Base-by-base conservation (phyloP, 768 basidiomycete genomes). In the Naganishia vishniacii region DNA sequence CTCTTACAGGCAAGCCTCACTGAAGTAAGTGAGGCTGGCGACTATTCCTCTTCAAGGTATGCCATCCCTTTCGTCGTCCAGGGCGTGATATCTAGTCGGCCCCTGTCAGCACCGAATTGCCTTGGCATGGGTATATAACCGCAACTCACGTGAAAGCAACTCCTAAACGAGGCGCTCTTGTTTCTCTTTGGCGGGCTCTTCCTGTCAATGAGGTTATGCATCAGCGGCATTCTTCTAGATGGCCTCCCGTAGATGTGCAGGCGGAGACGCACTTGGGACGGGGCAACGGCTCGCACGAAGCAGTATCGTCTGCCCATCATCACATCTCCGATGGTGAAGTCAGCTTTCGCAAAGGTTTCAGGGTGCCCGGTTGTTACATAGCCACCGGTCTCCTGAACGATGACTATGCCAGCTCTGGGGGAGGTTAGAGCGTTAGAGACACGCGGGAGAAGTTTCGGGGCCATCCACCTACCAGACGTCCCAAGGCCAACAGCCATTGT, bases 371-470 rank as follows among this genome's bases (percentile, higher is more conserved):
- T 91, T 18, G 87, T 86, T 31, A 89, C 84, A 12, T 86, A 79
- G 15, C 87, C 84, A 5, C 94, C 94, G 0, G 93, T 88, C 75
- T 94, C 94, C 66, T 89, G 83, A 0, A 89, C 87, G 65, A 98
- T 93, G 69, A 94, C 86, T 13, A 89, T 85, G 0, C 92, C 94
- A 2, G 94, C 91, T 80, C 84, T 70, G 4, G 66, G n/a, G n/a
- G n/a, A n/a, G n/a, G n/a, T n/a, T n/a, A n/a, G n/a, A n/a, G 67
- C 48, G n/a, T 23, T 12, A 46, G n/a, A 64, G 62, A 5, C 3
- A 41, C 9, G 23, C 1, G 15, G 18, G 37, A 49, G 13, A 44
- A 18, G 46, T 12, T 13, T 25, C 18, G 28, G 20, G 18, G 32
- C 18, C 7, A 34, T 7, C 34, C 28, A 23, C 32, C 44, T 28